Evolutionary conservation across 306 rosid species (phyloP).

Genomic region (Hippophae tibetana): DNA sequence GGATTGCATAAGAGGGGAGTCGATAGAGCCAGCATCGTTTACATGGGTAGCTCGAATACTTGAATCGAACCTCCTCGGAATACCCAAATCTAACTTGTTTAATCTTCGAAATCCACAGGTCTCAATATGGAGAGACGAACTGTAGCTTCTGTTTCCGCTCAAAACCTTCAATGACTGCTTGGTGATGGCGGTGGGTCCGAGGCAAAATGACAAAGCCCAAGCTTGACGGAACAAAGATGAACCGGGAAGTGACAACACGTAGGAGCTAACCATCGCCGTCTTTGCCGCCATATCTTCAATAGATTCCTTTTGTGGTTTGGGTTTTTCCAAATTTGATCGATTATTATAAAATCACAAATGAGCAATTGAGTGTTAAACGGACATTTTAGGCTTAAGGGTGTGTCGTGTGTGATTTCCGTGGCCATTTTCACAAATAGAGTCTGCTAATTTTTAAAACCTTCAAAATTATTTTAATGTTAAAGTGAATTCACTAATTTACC

Average conservation of each 20-base stretch:
- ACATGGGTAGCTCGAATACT: conserved; percentile 37
- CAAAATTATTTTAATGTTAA: too few species aligned
- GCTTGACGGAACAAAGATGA: conserved; percentile 1
- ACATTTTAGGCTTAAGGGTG: too few species aligned
- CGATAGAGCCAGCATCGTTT: conserved; percentile 56
- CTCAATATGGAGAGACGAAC: background rate
- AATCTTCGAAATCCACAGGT: background rate
- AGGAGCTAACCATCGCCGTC: conserved; percentile 13
- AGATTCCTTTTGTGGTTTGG: background rate
- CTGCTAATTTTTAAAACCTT: too few species aligned
- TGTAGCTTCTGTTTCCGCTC: background rate
- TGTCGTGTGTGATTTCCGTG: too few species aligned
- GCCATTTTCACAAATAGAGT: too few species aligned
- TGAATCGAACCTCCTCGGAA: conserved; percentile 26
- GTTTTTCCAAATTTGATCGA: too few species aligned
- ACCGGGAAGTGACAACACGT: conserved; percentile 1
- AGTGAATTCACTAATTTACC: too few species aligned
- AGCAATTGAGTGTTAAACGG: too few species aligned
- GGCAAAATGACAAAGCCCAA: background rate
- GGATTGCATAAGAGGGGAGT: conserved; percentile 60
- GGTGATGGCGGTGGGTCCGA: background rate
- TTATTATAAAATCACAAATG: too few species aligned
- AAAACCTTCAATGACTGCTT: background rate
- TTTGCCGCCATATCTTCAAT: conserved; percentile 13
- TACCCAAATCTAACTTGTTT: conserved; percentile 6